Evolutionary conservation across 768 basidiomycete species (phyloP), one percentile per base, ranked within the genome.

Genomic region (Tricholoma sp.): DNA sequence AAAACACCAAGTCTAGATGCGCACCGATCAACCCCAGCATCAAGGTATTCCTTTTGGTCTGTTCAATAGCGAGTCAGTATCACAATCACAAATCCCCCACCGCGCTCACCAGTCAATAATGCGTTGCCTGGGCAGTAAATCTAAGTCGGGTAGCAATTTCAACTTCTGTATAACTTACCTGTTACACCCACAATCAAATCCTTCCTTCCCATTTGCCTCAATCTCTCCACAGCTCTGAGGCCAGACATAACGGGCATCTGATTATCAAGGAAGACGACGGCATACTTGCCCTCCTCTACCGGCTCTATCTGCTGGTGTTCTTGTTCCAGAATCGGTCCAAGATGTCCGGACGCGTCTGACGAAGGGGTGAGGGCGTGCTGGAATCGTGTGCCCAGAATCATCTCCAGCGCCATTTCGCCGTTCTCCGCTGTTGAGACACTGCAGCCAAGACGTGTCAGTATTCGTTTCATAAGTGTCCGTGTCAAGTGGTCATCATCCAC

Each of bases 131-230:
- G 45, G 31, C 22, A 9, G 16, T 19, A 45, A 54, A 49, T 24
- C 37, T 58, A 50, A 55, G 37, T 46, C 43, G 9, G 22, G 43
- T 18, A 52, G 12, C 43, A 43, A 35, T 8, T 43, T 18, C 46
- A 39, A 31, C 19, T 46, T 50, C 11, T 18, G 53, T 37, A 55
- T 22, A 27, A 63, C 76, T 62, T 41, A 83, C 85, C 89, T 53
- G 88, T 90, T 41, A 90, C 85, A 32, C 88, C 89, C 16, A 92
- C 87, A n/a, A 94, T 82, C 64, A 93, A 88, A 64, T 93, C 90
- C 18, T 67, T 72, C 59, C 90, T 76, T 7, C 84, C 85, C 66
- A 84, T 67, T 57, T 79, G 76, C 58, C 91, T 75, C 37, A 94
- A 72, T 67, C 81, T 84, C 55, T 78, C 68, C 10, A 91, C 83